phyloP scores from a whole-genome alignment of 345 rosid genomes.

The Combretum micranthum region DNA sequence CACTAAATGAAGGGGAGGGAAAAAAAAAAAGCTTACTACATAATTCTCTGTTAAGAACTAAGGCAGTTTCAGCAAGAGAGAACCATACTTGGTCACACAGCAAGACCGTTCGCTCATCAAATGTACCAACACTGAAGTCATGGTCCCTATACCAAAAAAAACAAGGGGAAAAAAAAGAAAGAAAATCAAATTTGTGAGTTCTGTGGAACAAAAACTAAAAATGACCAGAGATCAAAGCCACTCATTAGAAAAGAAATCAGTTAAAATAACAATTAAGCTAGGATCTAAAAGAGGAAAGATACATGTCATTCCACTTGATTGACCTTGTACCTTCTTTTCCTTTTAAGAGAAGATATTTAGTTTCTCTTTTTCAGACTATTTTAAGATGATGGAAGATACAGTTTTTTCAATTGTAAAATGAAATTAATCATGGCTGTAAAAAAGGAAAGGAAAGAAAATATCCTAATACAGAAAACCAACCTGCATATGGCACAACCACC shows the following conservation, averaged over 20 bases:
- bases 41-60: constrained; percentile 5
- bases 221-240: too few species aligned
- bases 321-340: too few species aligned
- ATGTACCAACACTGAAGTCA: constrained; percentile 62
- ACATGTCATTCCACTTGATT: too few species aligned
- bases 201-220: too few species aligned
- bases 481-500: constrained; percentile 97
- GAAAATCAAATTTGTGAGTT: background rate
- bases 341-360: background rate
- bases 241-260: too few species aligned
- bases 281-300: too few species aligned
- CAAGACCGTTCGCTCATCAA: constrained; percentile 86
- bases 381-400: background rate
- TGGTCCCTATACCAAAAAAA: constrained; percentile 44
- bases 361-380: background rate
- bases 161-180: constrained; percentile 1
- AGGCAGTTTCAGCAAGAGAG: constrained; percentile 7
- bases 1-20: constrained; percentile 43
- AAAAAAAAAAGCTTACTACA: constrained; percentile 11
- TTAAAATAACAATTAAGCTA: too few species aligned
- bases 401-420: background rate
- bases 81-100: constrained; percentile 88
- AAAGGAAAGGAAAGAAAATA: background rate
- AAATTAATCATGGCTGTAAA: background rate
- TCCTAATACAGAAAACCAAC: constrained; percentile 31